A percentile compares a stretch with the other conserved stretches of the same genome.
Evolutionary conservation across 208 protist genomes (phyloP).

Genomic region (Angomonas desouzai): DNA sequence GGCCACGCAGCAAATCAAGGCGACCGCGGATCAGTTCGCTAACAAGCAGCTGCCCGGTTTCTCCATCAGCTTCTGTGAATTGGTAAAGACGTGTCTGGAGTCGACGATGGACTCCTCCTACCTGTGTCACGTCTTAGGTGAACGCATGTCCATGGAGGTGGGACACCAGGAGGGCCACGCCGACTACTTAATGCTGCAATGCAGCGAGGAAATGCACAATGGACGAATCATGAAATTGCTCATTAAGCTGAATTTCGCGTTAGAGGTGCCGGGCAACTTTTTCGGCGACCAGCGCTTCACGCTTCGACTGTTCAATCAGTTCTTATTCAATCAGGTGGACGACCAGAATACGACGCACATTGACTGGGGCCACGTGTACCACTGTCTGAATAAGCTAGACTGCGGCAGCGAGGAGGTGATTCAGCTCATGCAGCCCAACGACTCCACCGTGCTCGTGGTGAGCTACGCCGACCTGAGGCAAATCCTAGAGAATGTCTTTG

Average conservation of each 20-base stretch:
- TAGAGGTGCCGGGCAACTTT: slow-evolving; percentile 80
- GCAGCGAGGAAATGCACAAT: slow-evolving; percentile 94
- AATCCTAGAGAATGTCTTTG: slow-evolving; percentile 82
- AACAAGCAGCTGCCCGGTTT: slow-evolving; percentile 65
- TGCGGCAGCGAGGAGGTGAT: slow-evolving; percentile 92
- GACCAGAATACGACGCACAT: slow-evolving; percentile 87
- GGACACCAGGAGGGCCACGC: slow-evolving; percentile 81
- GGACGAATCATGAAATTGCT: slow-evolving; percentile 94
- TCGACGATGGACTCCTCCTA: slow-evolving; percentile 50
- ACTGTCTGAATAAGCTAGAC: slow-evolving; percentile 97
- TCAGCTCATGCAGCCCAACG: slow-evolving; percentile 90
- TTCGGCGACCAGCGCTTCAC: slow-evolving; percentile 63
- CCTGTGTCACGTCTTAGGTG: slow-evolving; percentile 72
- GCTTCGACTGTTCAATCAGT: slow-evolving; percentile 95
- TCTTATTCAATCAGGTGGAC: slow-evolving; percentile 95
- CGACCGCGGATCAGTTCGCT: slow-evolving; percentile 49
- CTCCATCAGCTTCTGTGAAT: slow-evolving; percentile 75
- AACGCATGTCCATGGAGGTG: slow-evolving; percentile 87
- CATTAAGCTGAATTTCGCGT: slow-evolving; percentile 92
- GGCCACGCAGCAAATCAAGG: slow-evolving; percentile 55
- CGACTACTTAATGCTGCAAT: slow-evolving; percentile 89
- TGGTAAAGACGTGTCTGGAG: slow-evolving; percentile 76
- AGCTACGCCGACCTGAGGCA: slow-evolving; percentile 92
- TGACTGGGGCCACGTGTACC: slow-evolving; percentile 94
- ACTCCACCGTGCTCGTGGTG: slow-evolving; percentile 89